Evolutionary conservation across 495 filamentous ascomycete species (phyloP).

Genomic region (Hypoxylon lienhwacheense): DNA sequence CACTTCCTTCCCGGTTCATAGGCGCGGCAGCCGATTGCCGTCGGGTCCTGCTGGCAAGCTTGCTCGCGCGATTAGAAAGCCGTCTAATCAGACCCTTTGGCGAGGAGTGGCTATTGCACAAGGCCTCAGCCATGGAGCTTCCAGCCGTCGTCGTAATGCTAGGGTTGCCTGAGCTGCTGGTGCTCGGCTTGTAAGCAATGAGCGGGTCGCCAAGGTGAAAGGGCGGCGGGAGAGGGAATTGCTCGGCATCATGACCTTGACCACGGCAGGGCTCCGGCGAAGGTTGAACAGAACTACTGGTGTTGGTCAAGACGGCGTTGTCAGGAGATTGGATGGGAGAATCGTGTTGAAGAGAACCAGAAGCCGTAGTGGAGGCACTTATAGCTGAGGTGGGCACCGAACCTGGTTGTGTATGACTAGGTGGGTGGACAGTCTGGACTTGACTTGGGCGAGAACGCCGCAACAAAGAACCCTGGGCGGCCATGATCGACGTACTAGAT

Average conservation of each 20-base stretch:
- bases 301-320: conserved; percentile 41
- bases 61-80: conserved; percentile 48
- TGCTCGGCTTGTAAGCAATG: conserved; percentile 45
- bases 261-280: conserved; percentile 45
- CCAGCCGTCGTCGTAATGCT: conserved; percentile 34
- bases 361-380: conserved; percentile 48
- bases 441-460: conserved; percentile 45
- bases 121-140: conserved; percentile 45
- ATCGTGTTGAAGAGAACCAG: conserved; percentile 46
- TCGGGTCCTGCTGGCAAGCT: conserved; percentile 49
- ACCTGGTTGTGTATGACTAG: conserved; percentile 40
- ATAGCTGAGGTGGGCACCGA: conserved; percentile 44
- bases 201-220: conserved; percentile 51
- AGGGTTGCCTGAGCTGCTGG: conserved; percentile 43
- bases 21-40: conserved; percentile 72
- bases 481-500: conserved; percentile 35
- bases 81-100: conserved; percentile 47
- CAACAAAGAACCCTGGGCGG: conserved; percentile 30
- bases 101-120: conserved; percentile 35
- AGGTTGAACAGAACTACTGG: conserved; percentile 45
- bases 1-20: conserved; percentile 78
- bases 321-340: conserved; percentile 49
- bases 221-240: conserved; percentile 34
- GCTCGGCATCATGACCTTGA: conserved; percentile 35
- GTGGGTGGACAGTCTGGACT: conserved; percentile 44